These are phyloP conservation scores for Massarina eburnea DNA, from an alignment of 2,329 filamentous ascomycete genomes.

Conservation along the genomic window DNA sequence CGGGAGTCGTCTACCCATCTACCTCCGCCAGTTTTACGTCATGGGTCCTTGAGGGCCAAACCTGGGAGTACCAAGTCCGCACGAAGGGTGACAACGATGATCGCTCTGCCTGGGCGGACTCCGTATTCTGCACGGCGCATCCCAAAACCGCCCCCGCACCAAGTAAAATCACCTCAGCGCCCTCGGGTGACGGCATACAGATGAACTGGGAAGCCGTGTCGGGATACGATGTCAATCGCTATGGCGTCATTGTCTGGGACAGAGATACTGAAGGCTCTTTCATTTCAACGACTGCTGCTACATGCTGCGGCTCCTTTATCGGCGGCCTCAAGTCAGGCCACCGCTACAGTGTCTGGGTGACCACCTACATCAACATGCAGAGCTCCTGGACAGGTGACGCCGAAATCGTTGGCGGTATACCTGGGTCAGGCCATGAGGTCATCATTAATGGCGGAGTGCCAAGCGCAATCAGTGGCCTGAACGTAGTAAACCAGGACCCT, in stretches of 20 bases:
- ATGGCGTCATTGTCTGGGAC: slow-evolving; percentile 3
- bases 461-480: not conserved
- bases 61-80: slow-evolving; percentile 10
- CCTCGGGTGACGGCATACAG: slow-evolving; percentile 3
- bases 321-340: slow-evolving; percentile 3
- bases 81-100: slow-evolving; percentile 3
- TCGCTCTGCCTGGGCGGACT: slow-evolving; percentile 1
- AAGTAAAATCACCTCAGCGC: slow-evolving; percentile 5
- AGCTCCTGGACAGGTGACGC: slow-evolving; percentile 9
- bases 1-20: slow-evolving; percentile 1
- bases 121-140: not conserved
- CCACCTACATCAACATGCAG: too few relatives aligned
- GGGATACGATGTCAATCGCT: slow-evolving; percentile 6
- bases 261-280: slow-evolving; percentile 6
- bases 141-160: slow-evolving; percentile 7
- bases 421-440: not conserved
- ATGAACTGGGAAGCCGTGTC: slow-evolving; percentile 6
- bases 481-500: slow-evolving; percentile 1
- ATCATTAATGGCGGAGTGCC: slow-evolving; percentile 4
- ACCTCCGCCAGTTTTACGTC: too few relatives aligned
- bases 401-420: slow-evolving; percentile 5
- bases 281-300: too few relatives aligned
- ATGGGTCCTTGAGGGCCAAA: slow-evolving; percentile 10
- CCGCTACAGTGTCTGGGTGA: slow-evolving; percentile 3
- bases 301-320: too few relatives aligned